Evolutionary conservation across 2,329 filamentous ascomycete species (phyloP), one percentile per base, ranked within the genome.

Genomic region (Penicillium sp.): DNA sequence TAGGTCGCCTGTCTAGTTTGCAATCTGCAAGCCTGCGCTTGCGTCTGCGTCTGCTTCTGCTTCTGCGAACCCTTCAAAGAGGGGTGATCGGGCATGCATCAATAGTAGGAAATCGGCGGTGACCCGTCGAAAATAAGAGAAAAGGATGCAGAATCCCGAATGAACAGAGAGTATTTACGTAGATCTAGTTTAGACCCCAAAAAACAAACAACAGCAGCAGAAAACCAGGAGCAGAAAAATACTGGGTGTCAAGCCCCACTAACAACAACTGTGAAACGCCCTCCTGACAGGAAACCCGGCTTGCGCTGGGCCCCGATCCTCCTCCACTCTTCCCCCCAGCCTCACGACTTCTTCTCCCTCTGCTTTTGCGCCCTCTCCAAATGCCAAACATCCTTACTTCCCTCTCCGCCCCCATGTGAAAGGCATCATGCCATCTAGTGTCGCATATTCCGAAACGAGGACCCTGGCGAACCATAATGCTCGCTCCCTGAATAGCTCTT

Each of bases 201-300:
- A n/a, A n/a, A n/a, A n/a, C n/a, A n/a, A n/a, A n/a, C n/a, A n/a
- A n/a, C n/a, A n/a, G n/a, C n/a, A n/a, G n/a, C n/a, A n/a, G n/a
- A n/a, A n/a, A n/a, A n/a, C n/a, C n/a, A n/a, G n/a, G n/a, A n/a
- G n/a, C n/a, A n/a, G n/a, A n/a, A n/a, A n/a, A n/a, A n/a, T n/a
- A n/a, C n/a, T n/a, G n/a, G n/a, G n/a, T n/a, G n/a, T n/a, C n/a
- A 33, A 51, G 56, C 58, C 62, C 79, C 62, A 79, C 81, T 72
- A 77, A 79, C 76, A 26, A 75, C 72, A 52, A n/a, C n/a, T 70
- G 74, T 63, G 80, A 79, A 55, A 79, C 81, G 51, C 10, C n/a
- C 24, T 28, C 24, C 24, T 28, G 24, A 28, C 24, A 28, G 5
- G 24, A 28, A 5, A 28, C 24, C 24, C 24, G 24, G 10, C 5